Percentiles rank a stretch among this genome's conserved stretches.
These are phyloP conservation scores for Cyberlindnera euphorbiiphila DNA, from an alignment of 805 yeast species.

Conservation along the genomic window DNA sequence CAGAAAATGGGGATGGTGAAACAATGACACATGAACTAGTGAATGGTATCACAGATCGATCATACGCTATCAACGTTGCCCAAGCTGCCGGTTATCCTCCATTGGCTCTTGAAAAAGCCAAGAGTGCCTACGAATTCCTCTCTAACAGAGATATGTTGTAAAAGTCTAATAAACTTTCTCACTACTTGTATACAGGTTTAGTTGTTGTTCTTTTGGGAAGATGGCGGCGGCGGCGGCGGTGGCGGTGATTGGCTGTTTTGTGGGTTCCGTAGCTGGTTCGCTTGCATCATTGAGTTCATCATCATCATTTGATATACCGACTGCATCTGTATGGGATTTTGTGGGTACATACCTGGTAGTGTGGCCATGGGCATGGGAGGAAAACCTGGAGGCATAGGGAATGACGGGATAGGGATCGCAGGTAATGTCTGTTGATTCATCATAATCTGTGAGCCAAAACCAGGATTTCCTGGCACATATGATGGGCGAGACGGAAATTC, in stretches of 20 bases:
- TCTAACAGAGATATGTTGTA: slow-evolving; percentile 8
- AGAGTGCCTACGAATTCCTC: slow-evolving; percentile 9
- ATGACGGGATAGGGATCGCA: slow-evolving; percentile 10
- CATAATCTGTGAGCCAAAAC: too few species aligned
- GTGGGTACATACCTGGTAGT: slow-evolving; percentile 4
- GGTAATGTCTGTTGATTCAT: too few species aligned
- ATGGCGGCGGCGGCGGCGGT: slow-evolving; percentile 2
- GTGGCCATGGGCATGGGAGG: slow-evolving; percentile 5
- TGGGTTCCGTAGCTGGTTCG: background rate
- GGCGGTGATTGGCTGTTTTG: too few species aligned
- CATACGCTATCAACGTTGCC: slow-evolving; percentile 96
- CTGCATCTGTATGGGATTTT: slow-evolving; percentile 27
- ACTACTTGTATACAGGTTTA: background rate
- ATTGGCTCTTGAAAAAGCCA: slow-evolving; percentile 12
- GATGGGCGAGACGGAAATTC: too few species aligned
- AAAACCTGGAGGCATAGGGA: slow-evolving; percentile 10
- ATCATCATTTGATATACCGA: slow-evolving; percentile 29
- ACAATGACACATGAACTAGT: slow-evolving; percentile 83
- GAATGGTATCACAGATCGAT: slow-evolving; percentile 87
- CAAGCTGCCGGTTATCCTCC: slow-evolving; percentile 88
- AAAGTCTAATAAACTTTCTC: background rate
- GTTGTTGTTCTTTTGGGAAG: slow-evolving; percentile 1
- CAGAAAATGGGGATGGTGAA: slow-evolving; percentile 47
- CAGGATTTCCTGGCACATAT: too few species aligned
- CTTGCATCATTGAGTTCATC: slow-evolving; percentile 23